Percentiles rank a stretch among this genome's conserved stretches.
Conservation (phyloP, 1,139 yeast genomes). For the Hyphopichia pseudoburtonii region DNA sequence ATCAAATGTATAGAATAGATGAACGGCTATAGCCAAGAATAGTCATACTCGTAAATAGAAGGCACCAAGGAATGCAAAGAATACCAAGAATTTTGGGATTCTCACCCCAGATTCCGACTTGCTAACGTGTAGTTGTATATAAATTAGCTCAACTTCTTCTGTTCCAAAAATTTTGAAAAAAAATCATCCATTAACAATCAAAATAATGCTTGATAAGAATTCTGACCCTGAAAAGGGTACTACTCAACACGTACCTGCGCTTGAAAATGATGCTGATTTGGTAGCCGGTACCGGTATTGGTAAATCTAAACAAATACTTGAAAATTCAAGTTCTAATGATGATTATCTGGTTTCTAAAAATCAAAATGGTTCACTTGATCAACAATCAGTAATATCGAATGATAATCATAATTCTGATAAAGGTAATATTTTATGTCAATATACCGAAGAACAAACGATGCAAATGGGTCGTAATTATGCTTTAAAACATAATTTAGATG, state of each 20-base stretch:
- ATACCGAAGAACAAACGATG: conserved; percentile 64
- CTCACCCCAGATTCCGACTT: too few species aligned
- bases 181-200: background rate
- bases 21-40: too few species aligned
- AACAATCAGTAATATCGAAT: conserved; percentile 23
- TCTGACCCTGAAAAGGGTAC: conserved; percentile 1
- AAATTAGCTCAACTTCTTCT: background rate
- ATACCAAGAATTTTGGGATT: too few species aligned
- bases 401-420: conserved; percentile 22
- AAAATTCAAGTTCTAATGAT: conserved; percentile 19
- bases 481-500: conserved; percentile 56
- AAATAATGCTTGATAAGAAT: background rate
- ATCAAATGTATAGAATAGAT: too few species aligned
- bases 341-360: conserved; percentile 19
- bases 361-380: conserved; percentile 16
- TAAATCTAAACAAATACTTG: conserved; percentile 22
- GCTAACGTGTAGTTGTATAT: too few species aligned
- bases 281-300: too few species aligned
- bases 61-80: too few species aligned
- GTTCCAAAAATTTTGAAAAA: too few species aligned
- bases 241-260: background rate
- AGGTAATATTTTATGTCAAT: conserved; percentile 63
- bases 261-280: conserved; percentile 2
- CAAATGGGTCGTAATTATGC: conserved; percentile 74
- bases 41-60: too few species aligned